Conservation (phyloP, 2,329 filamentous ascomycete genomes). For the Pestalotiopsis sp. region DNA sequence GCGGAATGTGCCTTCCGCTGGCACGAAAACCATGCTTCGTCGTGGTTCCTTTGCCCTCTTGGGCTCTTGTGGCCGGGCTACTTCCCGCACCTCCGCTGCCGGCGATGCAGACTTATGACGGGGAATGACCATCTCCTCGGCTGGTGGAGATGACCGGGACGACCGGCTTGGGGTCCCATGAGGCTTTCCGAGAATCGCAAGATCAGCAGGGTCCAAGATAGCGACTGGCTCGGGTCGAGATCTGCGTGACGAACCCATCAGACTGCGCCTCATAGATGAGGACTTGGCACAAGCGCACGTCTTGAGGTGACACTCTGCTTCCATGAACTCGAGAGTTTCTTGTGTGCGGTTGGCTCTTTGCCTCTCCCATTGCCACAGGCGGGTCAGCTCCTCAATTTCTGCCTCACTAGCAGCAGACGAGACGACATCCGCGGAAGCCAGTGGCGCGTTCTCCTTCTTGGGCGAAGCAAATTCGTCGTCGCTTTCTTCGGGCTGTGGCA, state of each 20-base stretch:
- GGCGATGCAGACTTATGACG: conserved; percentile 23
- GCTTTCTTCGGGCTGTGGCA: conserved; percentile 53
- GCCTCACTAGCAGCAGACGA: conserved; percentile 58
- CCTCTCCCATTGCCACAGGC: conserved; percentile 57
- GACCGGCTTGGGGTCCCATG: conserved; percentile 21
- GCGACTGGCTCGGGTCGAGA: conserved; percentile 35
- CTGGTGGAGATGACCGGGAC: conserved; percentile 28
- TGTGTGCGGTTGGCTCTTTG: conserved; percentile 68
- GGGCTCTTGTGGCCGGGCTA: conserved; percentile 21
- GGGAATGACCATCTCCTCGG: conserved; percentile 16
- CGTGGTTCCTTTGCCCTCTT: conserved; percentile 42
- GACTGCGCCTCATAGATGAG: conserved; percentile 29
- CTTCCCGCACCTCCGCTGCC: conserved; percentile 24
- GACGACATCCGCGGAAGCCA: conserved; percentile 50
- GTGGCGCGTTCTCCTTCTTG: conserved; percentile 51
- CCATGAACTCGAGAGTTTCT: conserved; percentile 75
- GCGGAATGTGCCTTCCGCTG: conserved; percentile 64
- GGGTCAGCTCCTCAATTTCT: conserved; percentile 59
- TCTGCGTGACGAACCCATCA: conserved; percentile 31
- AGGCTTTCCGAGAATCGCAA: conserved; percentile 42
- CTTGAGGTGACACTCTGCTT: conserved; percentile 71
- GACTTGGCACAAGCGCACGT: conserved; percentile 62
- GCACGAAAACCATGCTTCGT: conserved; percentile 59
- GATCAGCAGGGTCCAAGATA: conserved; percentile 43
- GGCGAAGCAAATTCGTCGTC: conserved; percentile 67